Base-by-base conservation (phyloP, 116 monocot species). In the Phalaenopsis hybrid region DNA sequence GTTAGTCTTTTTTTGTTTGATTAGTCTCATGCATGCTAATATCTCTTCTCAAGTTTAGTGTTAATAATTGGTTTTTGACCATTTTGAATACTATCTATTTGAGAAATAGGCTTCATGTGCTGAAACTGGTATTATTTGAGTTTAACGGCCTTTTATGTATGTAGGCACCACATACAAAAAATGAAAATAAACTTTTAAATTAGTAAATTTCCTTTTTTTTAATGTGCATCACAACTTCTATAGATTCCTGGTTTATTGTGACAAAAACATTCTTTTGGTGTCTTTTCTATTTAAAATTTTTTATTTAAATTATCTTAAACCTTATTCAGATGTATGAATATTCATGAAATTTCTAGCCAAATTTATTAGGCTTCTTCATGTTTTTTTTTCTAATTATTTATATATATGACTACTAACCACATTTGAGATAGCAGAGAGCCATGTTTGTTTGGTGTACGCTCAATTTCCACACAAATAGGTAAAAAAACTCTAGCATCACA, bases 381-480 rank as follows among this genome's bases (percentile, higher is more conserved):
- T 16, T 37, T 23, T 5, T 41, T 6, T 15, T 37, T n/a, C 2
- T 45, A 46, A 8, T 16, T 6, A 52, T 45, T 50, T 80, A 37
- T 44, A 25, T 78, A 70, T 44, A n/a, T 59, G 34, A 57, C 46
- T 61, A 63, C 61, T 83, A 58, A 80, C 73, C 57, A 0, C 17
- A 52, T 73, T 49, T 88, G 18, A 80, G 63, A 87, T 58, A 61
- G 15, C 88, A 94, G 91, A 74, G 90, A 94, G 25, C 51, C 83
- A 10, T 59, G 76, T 49, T 81, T 83, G n/a, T 48, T 88, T 33
- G 94, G 94, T 31, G 81, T 83, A 28, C 87, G 90, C 4, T 86
- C 87, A 44, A 86, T 94, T 88, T 94, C 94, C 11, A 94, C 94
- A 75, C 94, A 94, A 87, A 51, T 89, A 74, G 94, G 94, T 92